These are phyloP conservation scores for Nidularia pulvinata DNA, from an alignment of 768 basidiomycete species.

Conservation along the genomic window DNA sequence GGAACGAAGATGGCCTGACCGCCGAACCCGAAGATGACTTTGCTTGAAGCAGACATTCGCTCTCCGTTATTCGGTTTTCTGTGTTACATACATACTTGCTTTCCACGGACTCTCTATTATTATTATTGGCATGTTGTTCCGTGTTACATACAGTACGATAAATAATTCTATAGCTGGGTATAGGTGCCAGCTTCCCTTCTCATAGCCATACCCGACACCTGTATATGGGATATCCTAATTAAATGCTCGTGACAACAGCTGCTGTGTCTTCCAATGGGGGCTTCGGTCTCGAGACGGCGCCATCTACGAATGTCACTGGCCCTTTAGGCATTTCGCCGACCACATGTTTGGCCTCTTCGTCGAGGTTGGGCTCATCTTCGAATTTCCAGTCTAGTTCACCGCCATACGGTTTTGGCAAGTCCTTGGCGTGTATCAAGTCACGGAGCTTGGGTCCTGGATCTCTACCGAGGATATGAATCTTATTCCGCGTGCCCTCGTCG, in stretches of 20 bases:
- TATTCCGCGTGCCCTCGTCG: constrained; percentile 75
- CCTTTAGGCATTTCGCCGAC: constrained; percentile 58
- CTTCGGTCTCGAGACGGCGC: constrained; percentile 26
- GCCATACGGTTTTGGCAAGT: constrained; percentile 72
- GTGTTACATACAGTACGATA: neutral
- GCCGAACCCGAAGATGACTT: constrained; percentile 62
- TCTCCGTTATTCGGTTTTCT: neutral
- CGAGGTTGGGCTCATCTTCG: constrained; percentile 65
- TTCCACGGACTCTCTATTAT: neutral
- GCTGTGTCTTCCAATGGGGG: neutral
- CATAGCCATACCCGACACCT: neutral
- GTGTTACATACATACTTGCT: neutral
- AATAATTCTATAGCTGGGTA: neutral
- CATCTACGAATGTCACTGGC: constrained; percentile 48
- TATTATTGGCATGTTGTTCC: neutral
- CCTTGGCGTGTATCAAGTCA: constrained; percentile 37
- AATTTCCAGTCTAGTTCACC: constrained; percentile 74
- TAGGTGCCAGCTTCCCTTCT: neutral
- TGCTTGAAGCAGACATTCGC: neutral
- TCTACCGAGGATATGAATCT: constrained; percentile 74
- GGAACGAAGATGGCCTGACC: constrained; percentile 79
- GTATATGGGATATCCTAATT: neutral
- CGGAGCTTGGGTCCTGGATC: constrained; percentile 53
- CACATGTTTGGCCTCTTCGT: constrained; percentile 44
- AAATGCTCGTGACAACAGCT: neutral